phyloP scores from a whole-genome alignment of 1,284 basidiomycete genomes.

The Ustilago esculenta region DNA sequence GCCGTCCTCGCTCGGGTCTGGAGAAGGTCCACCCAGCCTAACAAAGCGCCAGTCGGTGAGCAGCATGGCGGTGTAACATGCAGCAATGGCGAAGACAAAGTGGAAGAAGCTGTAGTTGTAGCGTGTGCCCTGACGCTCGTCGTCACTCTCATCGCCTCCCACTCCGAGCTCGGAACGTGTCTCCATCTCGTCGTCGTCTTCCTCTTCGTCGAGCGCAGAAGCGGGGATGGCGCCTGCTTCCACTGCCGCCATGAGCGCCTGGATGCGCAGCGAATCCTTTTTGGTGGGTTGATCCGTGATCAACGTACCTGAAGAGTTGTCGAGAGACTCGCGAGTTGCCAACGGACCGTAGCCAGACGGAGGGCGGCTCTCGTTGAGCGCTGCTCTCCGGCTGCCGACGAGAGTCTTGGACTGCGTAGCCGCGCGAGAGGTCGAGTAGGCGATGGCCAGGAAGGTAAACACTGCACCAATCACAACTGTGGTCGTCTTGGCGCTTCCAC shows the following conservation, averaged over 20 bases:
- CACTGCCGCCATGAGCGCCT: conserved; percentile 92
- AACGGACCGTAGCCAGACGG: conserved; percentile 60
- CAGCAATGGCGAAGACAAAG: conserved; percentile 91
- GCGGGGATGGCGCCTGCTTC: conserved; percentile 94
- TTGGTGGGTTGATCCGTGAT: conserved; percentile 81
- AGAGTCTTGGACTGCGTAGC: conserved; percentile 93
- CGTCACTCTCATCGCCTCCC: conserved; percentile 82
- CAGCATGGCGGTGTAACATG: conserved; percentile 99
- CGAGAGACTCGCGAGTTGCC: conserved; percentile 46
- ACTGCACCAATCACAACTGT: conserved; percentile 89
- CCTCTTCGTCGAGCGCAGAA: conserved; percentile 83
- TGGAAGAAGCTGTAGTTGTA: conserved; percentile 99
- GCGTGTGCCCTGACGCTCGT: conserved; percentile 93
- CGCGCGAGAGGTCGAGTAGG: conserved; percentile 94
- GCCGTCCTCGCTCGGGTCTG: conserved; percentile 70
- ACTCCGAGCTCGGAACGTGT: conserved; percentile 71
- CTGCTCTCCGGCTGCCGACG: conserved; percentile 77
- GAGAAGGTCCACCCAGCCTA: conserved; percentile 46
- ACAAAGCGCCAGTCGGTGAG: conserved; percentile 85
- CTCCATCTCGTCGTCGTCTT: conserved; percentile 78
- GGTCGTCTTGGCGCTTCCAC: conserved; percentile 80
- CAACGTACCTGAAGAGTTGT: conserved; percentile 71
- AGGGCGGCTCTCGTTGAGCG: conserved; percentile 67
- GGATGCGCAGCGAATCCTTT: conserved; percentile 89
- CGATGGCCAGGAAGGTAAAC: conserved; percentile 97